phyloP scores from a whole-genome alignment of 164 flowering plant genomes.

The Aristolochia californica region DNA sequence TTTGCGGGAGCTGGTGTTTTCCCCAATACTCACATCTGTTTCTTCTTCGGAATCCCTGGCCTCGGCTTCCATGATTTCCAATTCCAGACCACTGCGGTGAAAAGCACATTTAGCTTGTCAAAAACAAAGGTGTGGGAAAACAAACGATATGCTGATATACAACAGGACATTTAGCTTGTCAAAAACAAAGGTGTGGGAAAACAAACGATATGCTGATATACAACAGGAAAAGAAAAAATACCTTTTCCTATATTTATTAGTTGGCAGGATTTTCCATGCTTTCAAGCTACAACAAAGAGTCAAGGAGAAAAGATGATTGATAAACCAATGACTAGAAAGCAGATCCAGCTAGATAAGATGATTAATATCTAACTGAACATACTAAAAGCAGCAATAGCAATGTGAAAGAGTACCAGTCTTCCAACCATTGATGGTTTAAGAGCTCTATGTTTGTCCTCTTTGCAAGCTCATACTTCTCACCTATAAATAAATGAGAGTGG shows the following conservation, averaged over 20 bases:
- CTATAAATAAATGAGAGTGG: constrained; percentile 22
- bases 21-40: constrained; percentile 21
- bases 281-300: constrained; percentile 52
- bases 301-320: background rate
- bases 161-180: background rate
- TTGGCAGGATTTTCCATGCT: constrained; percentile 80
- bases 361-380: background rate
- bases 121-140: background rate
- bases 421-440: constrained; percentile 90
- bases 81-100: constrained; percentile 64
- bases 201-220: background rate
- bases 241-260: constrained; percentile 67
- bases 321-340: background rate
- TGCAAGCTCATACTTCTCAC: constrained; percentile 91
- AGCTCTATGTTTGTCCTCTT: constrained; percentile 65
- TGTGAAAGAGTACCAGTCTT: constrained; percentile 58
- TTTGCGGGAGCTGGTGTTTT: constrained; percentile 20
- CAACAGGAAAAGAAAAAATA: constrained; percentile 5
- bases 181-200: background rate
- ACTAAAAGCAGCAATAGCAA: background rate
- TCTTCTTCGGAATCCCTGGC: constrained; percentile 95
- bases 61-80: constrained; percentile 75
- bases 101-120: background rate
- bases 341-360: background rate
- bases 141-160: background rate